These are phyloP conservation scores for Phaeosphaeria sp. DNA, from an alignment of 2,329 filamentous ascomycete genomes.

Conservation along the genomic window DNA sequence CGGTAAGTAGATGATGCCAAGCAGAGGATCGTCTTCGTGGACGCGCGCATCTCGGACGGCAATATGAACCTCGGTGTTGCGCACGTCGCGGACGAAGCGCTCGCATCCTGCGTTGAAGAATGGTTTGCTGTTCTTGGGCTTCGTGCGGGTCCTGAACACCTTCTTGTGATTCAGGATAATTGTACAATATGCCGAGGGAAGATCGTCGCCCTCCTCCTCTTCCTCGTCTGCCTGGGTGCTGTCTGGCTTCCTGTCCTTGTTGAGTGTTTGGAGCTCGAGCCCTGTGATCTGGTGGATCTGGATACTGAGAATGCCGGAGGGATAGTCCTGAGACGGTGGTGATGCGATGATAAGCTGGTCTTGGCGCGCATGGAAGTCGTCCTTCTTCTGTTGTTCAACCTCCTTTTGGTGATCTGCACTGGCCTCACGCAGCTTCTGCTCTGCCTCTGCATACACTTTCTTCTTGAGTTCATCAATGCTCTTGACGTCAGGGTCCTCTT, in stretches of 20 bases:
- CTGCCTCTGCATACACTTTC: constrained; percentile 60
- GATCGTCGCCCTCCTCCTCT: constrained; percentile 66
- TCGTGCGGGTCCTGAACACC: constrained; percentile 73
- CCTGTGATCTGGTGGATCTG: constrained; percentile 77
- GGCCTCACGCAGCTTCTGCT: constrained; percentile 71
- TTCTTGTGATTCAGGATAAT: constrained; percentile 76
- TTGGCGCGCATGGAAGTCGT: constrained; percentile 65
- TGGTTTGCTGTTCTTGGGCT: constrained; percentile 78
- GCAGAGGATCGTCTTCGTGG: constrained; percentile 71
- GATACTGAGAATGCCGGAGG: constrained; percentile 71
- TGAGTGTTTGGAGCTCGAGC: constrained; percentile 66
- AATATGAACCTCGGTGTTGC: constrained; percentile 70
- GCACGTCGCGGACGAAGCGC: constrained; percentile 73
- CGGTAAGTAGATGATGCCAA: constrained; percentile 74
- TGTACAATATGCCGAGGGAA: constrained; percentile 75
- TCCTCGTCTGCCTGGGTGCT: constrained; percentile 62
- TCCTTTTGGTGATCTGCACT: constrained; percentile 66
- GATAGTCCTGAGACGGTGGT: constrained; percentile 67
- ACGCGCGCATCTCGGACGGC: constrained; percentile 71
- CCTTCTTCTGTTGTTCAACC: constrained; percentile 70
- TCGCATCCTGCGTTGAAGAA: constrained; percentile 82
- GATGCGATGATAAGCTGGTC: constrained; percentile 72
- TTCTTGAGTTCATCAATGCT: constrained; percentile 65
- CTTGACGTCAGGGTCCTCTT: constrained; percentile 63
- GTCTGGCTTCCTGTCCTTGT: constrained; percentile 59